Evolutionary conservation across 345 rosid genomes (phyloP), one percentile per base, ranked within the genome.

Genomic region (Durio zibethinus): DNA sequence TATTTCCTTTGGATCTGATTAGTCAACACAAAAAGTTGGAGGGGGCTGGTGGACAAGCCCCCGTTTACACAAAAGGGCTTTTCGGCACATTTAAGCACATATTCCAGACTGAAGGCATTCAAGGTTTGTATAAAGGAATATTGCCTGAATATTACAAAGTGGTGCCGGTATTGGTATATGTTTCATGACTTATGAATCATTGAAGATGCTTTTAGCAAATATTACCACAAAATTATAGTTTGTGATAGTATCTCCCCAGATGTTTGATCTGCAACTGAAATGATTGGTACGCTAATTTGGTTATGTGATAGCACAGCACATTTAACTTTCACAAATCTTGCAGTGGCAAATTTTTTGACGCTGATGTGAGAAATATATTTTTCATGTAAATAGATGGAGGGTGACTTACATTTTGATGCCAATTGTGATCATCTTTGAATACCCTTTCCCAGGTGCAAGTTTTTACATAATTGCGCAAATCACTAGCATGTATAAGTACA

Each of bases 141-240:
- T 88, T n/a, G 66, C 98, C 99, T 0, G 97, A 94, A 76, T 94
- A 91, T 84, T 91, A 87, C 83, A 92, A 92, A 88, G 98, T 93
- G 77, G 97, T 94, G 73, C 98, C 98, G 4, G 96, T 64, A 95
- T 94, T 4, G 98, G 98, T n/a, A 94, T 93, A n/a, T 90, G 95
- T 82, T 94, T 94, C 87, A 94, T 93, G n/a, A n/a, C n/a, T n/a
- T n/a, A n/a, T n/a, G n/a, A n/a, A n/a, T n/a, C n/a, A 42, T 82
- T 93, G 78, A 91, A 89, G 90, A 84, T 80, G 82, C 84, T 93
- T 79, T 81, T 90, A n/a, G 86, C 81, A 43, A 88, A 90, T 77
- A 80, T 83, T 64, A 33, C 83, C 11, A 29, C 86, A 82, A 82
- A n/a, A n/a, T n/a, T n/a, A n/a, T n/a, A n/a, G n/a, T 60, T 31